Evolutionary conservation across 2,329 filamentous ascomycete genomes (phyloP).

Genomic region (Hawksworthiomyces lignivorus): DNA sequence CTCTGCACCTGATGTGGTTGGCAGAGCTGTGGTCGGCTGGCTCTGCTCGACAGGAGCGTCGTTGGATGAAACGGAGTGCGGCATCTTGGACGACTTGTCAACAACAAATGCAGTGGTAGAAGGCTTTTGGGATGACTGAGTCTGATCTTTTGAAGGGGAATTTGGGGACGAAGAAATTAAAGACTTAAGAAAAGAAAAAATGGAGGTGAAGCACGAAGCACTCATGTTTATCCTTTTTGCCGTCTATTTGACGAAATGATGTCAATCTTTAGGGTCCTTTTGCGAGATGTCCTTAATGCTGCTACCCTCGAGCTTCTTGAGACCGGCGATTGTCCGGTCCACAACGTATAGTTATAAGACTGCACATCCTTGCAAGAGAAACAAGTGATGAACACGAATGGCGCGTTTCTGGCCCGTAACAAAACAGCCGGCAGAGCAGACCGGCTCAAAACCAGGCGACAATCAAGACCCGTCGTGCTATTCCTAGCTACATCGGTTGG

Average conservation of each 20-base stretch:
- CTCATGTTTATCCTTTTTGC: background rate
- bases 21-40: too few species aligned
- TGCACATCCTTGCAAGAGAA: background rate
- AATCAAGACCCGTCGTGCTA: too few species aligned
- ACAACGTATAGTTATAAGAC: background rate
- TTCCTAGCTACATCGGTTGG: too few species aligned
- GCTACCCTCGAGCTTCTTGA: conserved; percentile 1
- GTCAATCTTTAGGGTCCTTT: too few species aligned
- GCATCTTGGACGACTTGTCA: conserved; percentile 2
- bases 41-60: background rate
- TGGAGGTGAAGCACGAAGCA: background rate
- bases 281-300: too few species aligned
- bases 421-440: too few species aligned
- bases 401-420: conserved; percentile 3
- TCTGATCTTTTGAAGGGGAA: background rate
- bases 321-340: conserved; percentile 1
- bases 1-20: background rate
- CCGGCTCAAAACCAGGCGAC: too few species aligned
- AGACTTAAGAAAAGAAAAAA: background rate
- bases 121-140: background rate
- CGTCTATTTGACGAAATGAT: too few species aligned
- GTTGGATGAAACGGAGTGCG: conserved; percentile 2
- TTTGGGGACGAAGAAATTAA: background rate
- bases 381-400: background rate
- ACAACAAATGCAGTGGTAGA: background rate